Evolutionary conservation across 2,329 filamentous ascomycete genomes (phyloP), one percentile per base, ranked within the genome.

Genomic region (Exophiala xenobiotica): DNA sequence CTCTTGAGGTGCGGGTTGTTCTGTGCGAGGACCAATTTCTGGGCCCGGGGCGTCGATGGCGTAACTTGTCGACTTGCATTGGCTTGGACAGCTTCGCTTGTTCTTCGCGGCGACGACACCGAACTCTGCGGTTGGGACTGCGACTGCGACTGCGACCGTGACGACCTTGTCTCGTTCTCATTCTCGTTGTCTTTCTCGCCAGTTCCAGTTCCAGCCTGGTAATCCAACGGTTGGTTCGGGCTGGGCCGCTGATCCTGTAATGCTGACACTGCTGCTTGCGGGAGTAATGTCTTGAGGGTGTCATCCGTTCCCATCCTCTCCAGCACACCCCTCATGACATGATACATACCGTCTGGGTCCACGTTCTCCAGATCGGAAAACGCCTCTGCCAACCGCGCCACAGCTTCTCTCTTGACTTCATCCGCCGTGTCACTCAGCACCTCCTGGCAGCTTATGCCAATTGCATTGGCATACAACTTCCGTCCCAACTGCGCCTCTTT

Each of bases 291-390:
- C 51, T 67, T 68, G 24, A 74, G 66, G 49, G 70, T 72, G 2
- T 61, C 53, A 51, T 68, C 65, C 64, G 64, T 64, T 53, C 86
- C 80, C 40, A 95, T 78, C 50, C 82, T 81, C n/a, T 88, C 79
- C 54, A 95, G 78, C 58, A 95, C 81, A 50, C 82, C 80, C 63
- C 85, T 87, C 64, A 99, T 78, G 12, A 99, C 78, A 60, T 95
- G 84, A 63, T 92, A 93, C 33, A 91, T 83, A 14, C 91, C 91
- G 67, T 96, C 92, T 0, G 92, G 92, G 64, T 99, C 92, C 23
- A 92, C 78, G 38, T 88, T 83, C 67, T 97, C 89, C 24, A 99
- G 78, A 9, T 85, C 80, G 3, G 85, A 86, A 76, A 93, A 95
- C 0, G 92, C 91, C 67, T 95, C 88, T 0, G 88, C 89, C 9